Evolutionary conservation across 2,329 filamentous ascomycete species (phyloP).

Genomic region (Epichloe gansuensis): DNA sequence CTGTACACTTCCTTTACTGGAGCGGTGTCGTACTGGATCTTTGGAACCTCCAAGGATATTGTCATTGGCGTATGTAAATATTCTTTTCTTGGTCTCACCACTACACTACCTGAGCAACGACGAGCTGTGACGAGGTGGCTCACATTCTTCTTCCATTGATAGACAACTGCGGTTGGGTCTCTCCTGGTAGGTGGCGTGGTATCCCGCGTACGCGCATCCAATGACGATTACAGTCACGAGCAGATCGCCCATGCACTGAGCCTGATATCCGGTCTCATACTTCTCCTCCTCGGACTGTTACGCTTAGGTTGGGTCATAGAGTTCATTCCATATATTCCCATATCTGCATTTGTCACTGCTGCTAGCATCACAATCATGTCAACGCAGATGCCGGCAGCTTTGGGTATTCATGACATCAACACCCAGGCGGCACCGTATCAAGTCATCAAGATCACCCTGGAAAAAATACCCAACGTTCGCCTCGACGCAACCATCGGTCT

Average conservation of each 20-base stretch:
- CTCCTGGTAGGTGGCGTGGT: constrained; percentile 36
- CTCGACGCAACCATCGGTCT: constrained; percentile 63
- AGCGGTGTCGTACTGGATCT: constrained; percentile 69
- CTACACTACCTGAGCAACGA: too few relatives aligned
- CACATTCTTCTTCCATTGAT: constrained; percentile 10
- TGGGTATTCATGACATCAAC: constrained; percentile 32
- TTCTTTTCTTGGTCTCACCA: background rate
- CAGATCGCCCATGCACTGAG: constrained; percentile 32
- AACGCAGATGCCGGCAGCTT: constrained; percentile 30
- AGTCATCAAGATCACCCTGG: constrained; percentile 31
- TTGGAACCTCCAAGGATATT: constrained; percentile 76
- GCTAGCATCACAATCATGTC: constrained; percentile 38
- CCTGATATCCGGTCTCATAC: constrained; percentile 29
- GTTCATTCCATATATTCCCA: constrained; percentile 37
- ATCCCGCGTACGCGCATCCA: constrained; percentile 22
- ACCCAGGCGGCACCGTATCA: constrained; percentile 31
- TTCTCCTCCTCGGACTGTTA: constrained; percentile 32
- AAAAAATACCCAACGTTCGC: constrained; percentile 27
- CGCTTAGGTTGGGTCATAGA: constrained; percentile 38
- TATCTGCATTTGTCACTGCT: constrained; percentile 37
- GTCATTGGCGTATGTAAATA: constrained; percentile 48
- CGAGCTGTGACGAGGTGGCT: background rate
- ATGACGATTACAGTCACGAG: constrained; percentile 22
- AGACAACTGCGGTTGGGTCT: constrained; percentile 43
- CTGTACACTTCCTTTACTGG: constrained; percentile 76